Conservation (phyloP, 2,329 filamentous ascomycete genomes). For the Aspergillus hortae region DNA sequence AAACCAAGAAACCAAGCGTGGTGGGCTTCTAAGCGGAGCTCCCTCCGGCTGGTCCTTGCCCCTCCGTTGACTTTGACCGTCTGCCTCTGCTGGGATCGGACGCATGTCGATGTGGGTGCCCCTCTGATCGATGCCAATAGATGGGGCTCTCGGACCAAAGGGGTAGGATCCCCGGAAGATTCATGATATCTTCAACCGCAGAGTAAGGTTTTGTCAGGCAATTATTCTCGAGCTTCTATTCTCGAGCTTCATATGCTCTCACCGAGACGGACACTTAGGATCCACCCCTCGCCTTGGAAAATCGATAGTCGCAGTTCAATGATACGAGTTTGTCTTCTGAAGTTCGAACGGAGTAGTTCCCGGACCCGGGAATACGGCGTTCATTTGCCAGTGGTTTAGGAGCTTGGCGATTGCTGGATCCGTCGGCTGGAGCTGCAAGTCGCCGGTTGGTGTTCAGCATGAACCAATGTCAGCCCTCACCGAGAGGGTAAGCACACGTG, state of each 20-base stretch:
- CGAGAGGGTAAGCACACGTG: background rate
- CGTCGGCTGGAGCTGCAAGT: background rate
- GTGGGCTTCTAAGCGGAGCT: too few species aligned
- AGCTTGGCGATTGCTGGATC: background rate
- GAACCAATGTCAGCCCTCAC: background rate
- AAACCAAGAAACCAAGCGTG: background rate
- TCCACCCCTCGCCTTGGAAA: background rate
- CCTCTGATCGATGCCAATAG: background rate
- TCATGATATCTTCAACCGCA: background rate
- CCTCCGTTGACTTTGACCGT: background rate
- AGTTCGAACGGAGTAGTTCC: background rate
- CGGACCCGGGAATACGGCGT: background rate
- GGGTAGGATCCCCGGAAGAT: background rate
- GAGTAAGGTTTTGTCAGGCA: background rate
- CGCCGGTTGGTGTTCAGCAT: background rate
- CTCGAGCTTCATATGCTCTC: background rate
- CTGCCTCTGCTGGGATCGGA: background rate
- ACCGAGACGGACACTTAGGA: background rate
- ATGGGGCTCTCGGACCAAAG: background rate
- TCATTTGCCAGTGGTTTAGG: background rate
- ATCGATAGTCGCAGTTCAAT: background rate
- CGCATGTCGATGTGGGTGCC: background rate
- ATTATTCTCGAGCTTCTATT: background rate
- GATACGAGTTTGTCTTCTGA: background rate
- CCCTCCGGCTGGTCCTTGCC: too few species aligned